Evolutionary conservation across 129 eudicot species (phyloP).

Genomic region (Tagetes patula): DNA sequence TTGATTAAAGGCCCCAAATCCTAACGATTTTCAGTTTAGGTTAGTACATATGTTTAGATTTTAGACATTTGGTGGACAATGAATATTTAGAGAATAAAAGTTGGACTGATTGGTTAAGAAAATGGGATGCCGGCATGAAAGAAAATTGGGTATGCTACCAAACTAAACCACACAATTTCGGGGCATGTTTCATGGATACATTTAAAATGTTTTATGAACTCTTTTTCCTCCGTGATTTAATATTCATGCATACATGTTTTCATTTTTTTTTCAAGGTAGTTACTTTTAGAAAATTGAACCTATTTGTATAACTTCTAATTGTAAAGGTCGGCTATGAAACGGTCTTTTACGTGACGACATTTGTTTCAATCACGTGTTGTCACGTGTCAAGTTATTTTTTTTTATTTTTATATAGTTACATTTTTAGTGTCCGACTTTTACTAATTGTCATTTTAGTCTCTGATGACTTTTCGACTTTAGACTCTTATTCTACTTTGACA

Average conservation of each 20-base stretch:
- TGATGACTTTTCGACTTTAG: too few species aligned
- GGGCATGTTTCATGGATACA: conserved; percentile 30
- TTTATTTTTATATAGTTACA: too few species aligned
- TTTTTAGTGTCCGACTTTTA: too few species aligned
- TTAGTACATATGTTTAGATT: neutral
- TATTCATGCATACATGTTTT: neutral
- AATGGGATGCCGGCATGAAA: conserved; percentile 36
- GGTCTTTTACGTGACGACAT: too few species aligned
- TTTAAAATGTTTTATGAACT: conserved; percentile 20
- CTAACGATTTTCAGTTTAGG: too few species aligned
- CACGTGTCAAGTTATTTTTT: too few species aligned
- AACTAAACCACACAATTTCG: conserved; percentile 26
- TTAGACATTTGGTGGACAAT: neutral
- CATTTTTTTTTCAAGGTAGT: neutral
- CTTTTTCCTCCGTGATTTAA: conserved; percentile 2
- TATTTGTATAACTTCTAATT: neutral
- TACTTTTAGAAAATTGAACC: neutral
- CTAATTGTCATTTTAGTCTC: too few species aligned
- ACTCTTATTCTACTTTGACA: too few species aligned
- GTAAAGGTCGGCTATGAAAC: too few species aligned
- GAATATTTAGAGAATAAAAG: neutral
- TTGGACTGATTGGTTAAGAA: neutral
- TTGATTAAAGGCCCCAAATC: too few species aligned
- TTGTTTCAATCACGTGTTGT: too few species aligned
- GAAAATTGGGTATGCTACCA: conserved; percentile 20